These are phyloP conservation scores for Coniferiporia sulphurascens DNA, from an alignment of 1,284 basidiomycete genomes.

Conservation along the genomic window DNA sequence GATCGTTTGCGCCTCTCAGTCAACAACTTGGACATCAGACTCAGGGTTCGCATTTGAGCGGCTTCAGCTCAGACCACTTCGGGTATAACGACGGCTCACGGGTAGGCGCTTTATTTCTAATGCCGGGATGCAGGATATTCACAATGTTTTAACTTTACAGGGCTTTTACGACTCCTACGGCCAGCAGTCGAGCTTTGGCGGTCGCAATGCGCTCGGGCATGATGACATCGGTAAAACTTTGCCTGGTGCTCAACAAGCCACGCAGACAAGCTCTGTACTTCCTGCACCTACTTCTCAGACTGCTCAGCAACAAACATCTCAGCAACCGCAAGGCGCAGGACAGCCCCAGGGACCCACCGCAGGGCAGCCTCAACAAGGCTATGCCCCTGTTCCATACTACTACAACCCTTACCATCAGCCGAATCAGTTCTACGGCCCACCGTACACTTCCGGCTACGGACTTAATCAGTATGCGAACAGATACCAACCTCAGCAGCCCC, in stretches of 20 bases:
- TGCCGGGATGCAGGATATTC: slow-evolving; percentile 12
- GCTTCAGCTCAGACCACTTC: slow-evolving; percentile 58
- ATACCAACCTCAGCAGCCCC: slow-evolving; percentile 44
- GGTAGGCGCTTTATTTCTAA: slow-evolving; percentile 35
- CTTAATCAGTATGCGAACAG: slow-evolving; percentile 71
- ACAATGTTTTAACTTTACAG: slow-evolving; percentile 32
- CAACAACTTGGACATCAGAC: slow-evolving; percentile 44
- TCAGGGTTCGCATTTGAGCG: slow-evolving; percentile 50
- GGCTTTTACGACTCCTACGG: slow-evolving; percentile 71
- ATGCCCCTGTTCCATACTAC: slow-evolving; percentile 58
- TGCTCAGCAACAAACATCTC: slow-evolving; percentile 40
- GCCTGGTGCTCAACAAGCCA: slow-evolving; percentile 46
- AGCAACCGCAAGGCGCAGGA: slow-evolving; percentile 27
- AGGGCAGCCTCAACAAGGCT: slow-evolving; percentile 58
- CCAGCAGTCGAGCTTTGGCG: slow-evolving; percentile 55
- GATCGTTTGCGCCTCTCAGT: slow-evolving; percentile 59
- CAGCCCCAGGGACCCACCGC: slow-evolving; percentile 51
- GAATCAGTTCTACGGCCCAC: slow-evolving; percentile 67
- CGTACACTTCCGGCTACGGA: slow-evolving; percentile 65
- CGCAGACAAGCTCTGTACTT: slow-evolving; percentile 30
- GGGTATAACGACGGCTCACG: slow-evolving; percentile 60
- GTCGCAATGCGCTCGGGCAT: slow-evolving; percentile 57
- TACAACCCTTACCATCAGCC: slow-evolving; percentile 42
- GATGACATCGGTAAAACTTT: slow-evolving; percentile 65
- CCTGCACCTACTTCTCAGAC: slow-evolving; percentile 45